Evolutionary conservation across 2,329 filamentous ascomycete genomes (phyloP).

Genomic region (Hirsutella thompsonii): DNA sequence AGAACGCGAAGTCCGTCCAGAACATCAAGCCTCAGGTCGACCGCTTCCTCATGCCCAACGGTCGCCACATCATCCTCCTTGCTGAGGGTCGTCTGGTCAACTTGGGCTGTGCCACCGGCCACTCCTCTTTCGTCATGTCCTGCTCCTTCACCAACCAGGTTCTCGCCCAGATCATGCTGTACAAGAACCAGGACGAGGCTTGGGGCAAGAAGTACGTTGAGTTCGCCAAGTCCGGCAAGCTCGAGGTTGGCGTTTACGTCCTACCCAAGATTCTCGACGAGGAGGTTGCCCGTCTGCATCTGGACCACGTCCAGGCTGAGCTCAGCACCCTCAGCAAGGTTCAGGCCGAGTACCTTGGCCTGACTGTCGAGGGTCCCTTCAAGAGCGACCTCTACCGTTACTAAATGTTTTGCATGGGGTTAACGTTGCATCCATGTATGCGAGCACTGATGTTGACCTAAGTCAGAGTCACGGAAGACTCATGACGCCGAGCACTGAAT

Average conservation of each 20-base stretch:
- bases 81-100: constrained; percentile 98
- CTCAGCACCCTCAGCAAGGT: constrained; percentile 71
- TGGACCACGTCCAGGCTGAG: constrained; percentile 88
- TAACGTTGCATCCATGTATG: constrained; percentile 18
- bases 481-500: too few relatives aligned
- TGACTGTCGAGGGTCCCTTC: constrained; percentile 79
- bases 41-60: constrained; percentile 87
- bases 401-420: constrained; percentile 24
- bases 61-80: constrained; percentile 95
- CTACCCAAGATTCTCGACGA: constrained; percentile 97
- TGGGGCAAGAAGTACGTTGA: constrained; percentile 93
- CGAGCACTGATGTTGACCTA: too few relatives aligned
- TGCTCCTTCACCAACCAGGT: constrained; percentile 99
- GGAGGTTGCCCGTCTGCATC: constrained; percentile 91
- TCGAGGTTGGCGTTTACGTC: constrained; percentile 83
- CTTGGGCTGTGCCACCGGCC: constrained; percentile 95
- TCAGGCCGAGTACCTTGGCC: constrained; percentile 90
- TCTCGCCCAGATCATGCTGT: constrained; percentile 96
- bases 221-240: constrained; percentile 86
- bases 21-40: constrained; percentile 99
- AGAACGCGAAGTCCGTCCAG: constrained; percentile 81
- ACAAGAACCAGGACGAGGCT: constrained; percentile 76
- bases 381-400: constrained; percentile 70
- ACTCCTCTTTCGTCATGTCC: constrained; percentile 99
- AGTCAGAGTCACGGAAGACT: too few relatives aligned